These are phyloP conservation scores for Ophiocordyceps polyrhachis-furcata DNA, from an alignment of 2,329 filamentous ascomycete species.

Conservation along the genomic window DNA sequence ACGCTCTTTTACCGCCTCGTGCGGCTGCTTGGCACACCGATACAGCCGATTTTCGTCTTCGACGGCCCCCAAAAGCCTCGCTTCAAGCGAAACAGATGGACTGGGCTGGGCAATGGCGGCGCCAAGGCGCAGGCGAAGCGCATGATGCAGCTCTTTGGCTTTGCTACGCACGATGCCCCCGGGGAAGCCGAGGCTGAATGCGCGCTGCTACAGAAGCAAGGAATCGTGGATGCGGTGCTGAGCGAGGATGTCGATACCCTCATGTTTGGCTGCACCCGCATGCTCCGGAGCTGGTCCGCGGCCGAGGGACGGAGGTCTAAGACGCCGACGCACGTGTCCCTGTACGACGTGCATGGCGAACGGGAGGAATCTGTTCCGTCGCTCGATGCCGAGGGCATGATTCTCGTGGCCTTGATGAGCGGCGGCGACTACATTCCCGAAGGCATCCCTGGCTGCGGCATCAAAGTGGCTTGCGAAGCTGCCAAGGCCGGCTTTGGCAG, in stretches of 20 bases:
- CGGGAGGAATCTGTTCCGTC: slow-evolving; percentile 27
- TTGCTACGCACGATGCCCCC: slow-evolving; percentile 67
- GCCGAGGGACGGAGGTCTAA: slow-evolving; percentile 48
- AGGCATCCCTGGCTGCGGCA: slow-evolving; percentile 72
- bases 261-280: slow-evolving; percentile 81
- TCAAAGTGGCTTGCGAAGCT: slow-evolving; percentile 78
- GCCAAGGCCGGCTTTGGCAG: slow-evolving; percentile 73
- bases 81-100: slow-evolving; percentile 74
- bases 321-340: slow-evolving; percentile 65
- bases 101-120: slow-evolving; percentile 43
- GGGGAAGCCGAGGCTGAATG: slow-evolving; percentile 96
- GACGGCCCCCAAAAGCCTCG: slow-evolving; percentile 71
- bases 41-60: slow-evolving; percentile 79
- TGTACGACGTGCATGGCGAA: slow-evolving; percentile 50
- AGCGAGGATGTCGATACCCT: slow-evolving; percentile 94
- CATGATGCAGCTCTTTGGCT: slow-evolving; percentile 69
- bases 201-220: slow-evolving; percentile 61
- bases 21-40: slow-evolving; percentile 55
- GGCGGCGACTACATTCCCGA: slow-evolving; percentile 87
- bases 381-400: slow-evolving; percentile 74
- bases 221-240: slow-evolving; percentile 79
- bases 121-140: slow-evolving; percentile 64
- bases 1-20: slow-evolving; percentile 86
- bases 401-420: slow-evolving; percentile 83
- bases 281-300: slow-evolving; percentile 60